phyloP scores from a whole-genome alignment of 345 rosid species.

The Brassica nigra region DNA sequence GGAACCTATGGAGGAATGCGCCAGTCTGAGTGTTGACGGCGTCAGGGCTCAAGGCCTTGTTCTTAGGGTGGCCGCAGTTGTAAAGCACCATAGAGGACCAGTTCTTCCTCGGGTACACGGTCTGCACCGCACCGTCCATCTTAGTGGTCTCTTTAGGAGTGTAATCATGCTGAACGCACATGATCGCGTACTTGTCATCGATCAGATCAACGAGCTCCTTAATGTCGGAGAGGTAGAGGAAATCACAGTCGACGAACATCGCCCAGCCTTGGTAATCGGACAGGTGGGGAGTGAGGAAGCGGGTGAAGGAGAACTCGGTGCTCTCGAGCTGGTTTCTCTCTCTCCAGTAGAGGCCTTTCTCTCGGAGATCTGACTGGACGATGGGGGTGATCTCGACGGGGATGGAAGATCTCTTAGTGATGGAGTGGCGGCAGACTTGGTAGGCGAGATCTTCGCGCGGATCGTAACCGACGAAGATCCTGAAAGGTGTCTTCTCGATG shows the following conservation, averaged over 20 bases:
- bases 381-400: slow-evolving; percentile 83
- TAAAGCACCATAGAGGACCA: slow-evolving; percentile 99
- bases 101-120: slow-evolving; percentile 94
- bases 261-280: slow-evolving; percentile 93
- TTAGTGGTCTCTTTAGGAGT: slow-evolving; percentile 86
- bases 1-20: slow-evolving; percentile 93
- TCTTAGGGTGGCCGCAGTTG: slow-evolving; percentile 91
- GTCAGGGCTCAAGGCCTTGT: slow-evolving; percentile 69
- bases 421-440: slow-evolving; percentile 77
- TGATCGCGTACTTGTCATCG: slow-evolving; percentile 84
- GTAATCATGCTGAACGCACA: slow-evolving; percentile 97
- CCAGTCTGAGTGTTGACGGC: slow-evolving; percentile 74
- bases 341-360: slow-evolving; percentile 76
- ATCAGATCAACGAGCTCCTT: slow-evolving; percentile 72
- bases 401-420: slow-evolving; percentile 72
- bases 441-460: slow-evolving; percentile 85
- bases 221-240: slow-evolving; percentile 83
- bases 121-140: slow-evolving; percentile 97
- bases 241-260: slow-evolving; percentile 94
- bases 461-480: slow-evolving; percentile 93
- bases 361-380: slow-evolving; percentile 77
- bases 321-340: slow-evolving; percentile 82
- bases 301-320: slow-evolving; percentile 92
- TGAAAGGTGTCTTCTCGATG: slow-evolving; percentile 52
- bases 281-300: slow-evolving; percentile 86